Evolutionary conservation across 129 eudicot genomes (phyloP), one percentile per base, ranked within the genome.

Genomic region (Smallanthus sonchifolius): DNA sequence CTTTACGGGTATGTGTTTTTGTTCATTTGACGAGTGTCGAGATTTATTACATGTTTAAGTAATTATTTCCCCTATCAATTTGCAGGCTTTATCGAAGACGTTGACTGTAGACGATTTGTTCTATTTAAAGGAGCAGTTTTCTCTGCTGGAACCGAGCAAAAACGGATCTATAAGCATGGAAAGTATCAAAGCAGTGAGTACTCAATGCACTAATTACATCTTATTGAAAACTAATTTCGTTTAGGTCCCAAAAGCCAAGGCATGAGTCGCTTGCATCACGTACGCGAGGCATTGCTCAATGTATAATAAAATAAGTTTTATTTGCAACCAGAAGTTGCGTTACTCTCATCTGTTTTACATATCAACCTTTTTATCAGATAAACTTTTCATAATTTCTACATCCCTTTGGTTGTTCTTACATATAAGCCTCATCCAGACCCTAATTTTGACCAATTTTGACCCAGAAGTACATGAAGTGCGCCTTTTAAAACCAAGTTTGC

Each of bases 51-150:
- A 36, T 52, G 76, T 38, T 13, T n/a, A 40, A 43, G 16, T 72
- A 39, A 51, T 73, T 36, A 42, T 61, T 28, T 16, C 13, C 9
- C 30, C 10, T 28, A 7, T 45, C 44, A 10, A 55, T 72, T 75
- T 64, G 81, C 90, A 94, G 98, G 96, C 98, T 80, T 63, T 94
- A 69, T 88, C 98, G 0, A 94, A 90, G 81, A 91, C 97, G 44
- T 66, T 94, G 86, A 88, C 98, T 1, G 92, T 83, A 6, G 95
- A 91, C 72, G 96, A 94, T 79, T 84, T 90, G 42, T 75, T 77
- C 65, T 91, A 94, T 72, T 32, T 94, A 65, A 88, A 86, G 72
- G 96, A 86, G 77, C 98, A 94, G 72, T 90, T 79, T 79, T 74
- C 93, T 38, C 78, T 86, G 39, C 72, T 91, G 82, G 93, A 85